A percentile compares a stretch with the other conserved stretches of the same genome.
phyloP scores from a whole-genome alignment of 2,329 filamentous ascomycete species.

The Ophiocordyceps robertsii region DNA sequence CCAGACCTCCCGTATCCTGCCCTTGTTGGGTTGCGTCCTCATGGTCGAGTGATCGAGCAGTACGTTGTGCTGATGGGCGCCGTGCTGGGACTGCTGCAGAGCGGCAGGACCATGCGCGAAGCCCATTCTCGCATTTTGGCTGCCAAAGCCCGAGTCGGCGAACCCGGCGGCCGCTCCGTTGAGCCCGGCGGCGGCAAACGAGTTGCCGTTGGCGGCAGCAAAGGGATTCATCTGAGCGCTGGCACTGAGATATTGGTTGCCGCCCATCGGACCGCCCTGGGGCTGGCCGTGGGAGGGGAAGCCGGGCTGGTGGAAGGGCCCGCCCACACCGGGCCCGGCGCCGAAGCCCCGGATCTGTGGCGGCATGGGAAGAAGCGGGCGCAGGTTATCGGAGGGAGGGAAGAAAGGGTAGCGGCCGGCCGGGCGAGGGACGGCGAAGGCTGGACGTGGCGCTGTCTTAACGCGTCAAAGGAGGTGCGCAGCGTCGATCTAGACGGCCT shows the following conservation, averaged over 20 bases:
- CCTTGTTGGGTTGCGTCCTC: constrained; percentile 49
- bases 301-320: constrained; percentile 30
- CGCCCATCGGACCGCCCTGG: constrained; percentile 40
- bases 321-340: constrained; percentile 22
- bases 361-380: constrained; percentile 14
- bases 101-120: constrained; percentile 50
- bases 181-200: constrained; percentile 36
- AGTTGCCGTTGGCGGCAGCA: constrained; percentile 39
- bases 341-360: constrained; percentile 25
- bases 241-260: constrained; percentile 60
- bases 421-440: not conserved
- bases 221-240: constrained; percentile 58
- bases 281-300: constrained; percentile 39
- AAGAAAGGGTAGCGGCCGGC: not conserved
- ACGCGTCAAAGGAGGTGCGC: constrained; percentile 11
- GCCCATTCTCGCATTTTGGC: constrained; percentile 76
- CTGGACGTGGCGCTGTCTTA: constrained; percentile 8
- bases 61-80: constrained; percentile 25
- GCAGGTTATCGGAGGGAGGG: not conserved
- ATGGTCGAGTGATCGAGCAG: constrained; percentile 28
- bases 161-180: constrained; percentile 35
- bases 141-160: constrained; percentile 60
- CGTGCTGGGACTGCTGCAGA: constrained; percentile 46
- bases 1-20: constrained; percentile 93
- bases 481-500: constrained; percentile 5